Conservation (phyloP, 2,329 filamentous ascomycete genomes). For the Capronia epimyces region DNA sequence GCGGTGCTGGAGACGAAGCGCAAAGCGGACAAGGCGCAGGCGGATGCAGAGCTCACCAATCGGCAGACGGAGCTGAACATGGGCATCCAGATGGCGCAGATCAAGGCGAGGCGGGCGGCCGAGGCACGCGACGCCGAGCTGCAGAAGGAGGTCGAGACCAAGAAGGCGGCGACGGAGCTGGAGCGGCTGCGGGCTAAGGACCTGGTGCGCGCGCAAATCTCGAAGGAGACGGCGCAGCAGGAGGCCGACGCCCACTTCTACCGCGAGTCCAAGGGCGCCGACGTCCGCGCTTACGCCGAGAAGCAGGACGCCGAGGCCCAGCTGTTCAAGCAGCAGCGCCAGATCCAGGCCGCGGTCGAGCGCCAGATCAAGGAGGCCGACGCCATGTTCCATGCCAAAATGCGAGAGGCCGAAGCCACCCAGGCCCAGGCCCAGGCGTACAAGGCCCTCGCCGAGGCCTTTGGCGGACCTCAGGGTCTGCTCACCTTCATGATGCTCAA, state of each 20-base stretch:
- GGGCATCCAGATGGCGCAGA: constrained; percentile 69
- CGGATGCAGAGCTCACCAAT: constrained; percentile 69
- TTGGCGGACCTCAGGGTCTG: constrained; percentile 72
- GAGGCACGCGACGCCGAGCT: constrained; percentile 75
- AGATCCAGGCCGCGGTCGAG: constrained; percentile 24
- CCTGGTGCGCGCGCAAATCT: constrained; percentile 65
- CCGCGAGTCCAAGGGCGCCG: constrained; percentile 48
- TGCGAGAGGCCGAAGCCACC: constrained; percentile 72
- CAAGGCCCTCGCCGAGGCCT: constrained; percentile 61
- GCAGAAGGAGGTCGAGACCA: constrained; percentile 69
- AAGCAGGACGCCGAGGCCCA: constrained; percentile 40
- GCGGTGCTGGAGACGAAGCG: constrained; percentile 79
- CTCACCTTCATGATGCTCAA: constrained; percentile 86
- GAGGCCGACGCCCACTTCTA: constrained; percentile 48
- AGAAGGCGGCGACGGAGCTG: constrained; percentile 71
- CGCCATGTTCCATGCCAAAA: constrained; percentile 54
- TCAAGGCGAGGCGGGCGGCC: constrained; percentile 65
- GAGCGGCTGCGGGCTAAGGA: constrained; percentile 72
- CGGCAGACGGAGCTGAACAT: constrained; percentile 66
- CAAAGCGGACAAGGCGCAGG: constrained; percentile 72
- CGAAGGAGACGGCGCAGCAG: constrained; percentile 41
- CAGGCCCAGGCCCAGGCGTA: constrained; percentile 77
- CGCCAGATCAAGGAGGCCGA: constrained; percentile 51
- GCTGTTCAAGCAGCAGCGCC: constrained; percentile 30
- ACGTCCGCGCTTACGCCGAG: constrained; percentile 43